Base-by-base conservation (phyloP, 2,329 filamentous ascomycete genomes). In the Cladosporium sp. region DNA sequence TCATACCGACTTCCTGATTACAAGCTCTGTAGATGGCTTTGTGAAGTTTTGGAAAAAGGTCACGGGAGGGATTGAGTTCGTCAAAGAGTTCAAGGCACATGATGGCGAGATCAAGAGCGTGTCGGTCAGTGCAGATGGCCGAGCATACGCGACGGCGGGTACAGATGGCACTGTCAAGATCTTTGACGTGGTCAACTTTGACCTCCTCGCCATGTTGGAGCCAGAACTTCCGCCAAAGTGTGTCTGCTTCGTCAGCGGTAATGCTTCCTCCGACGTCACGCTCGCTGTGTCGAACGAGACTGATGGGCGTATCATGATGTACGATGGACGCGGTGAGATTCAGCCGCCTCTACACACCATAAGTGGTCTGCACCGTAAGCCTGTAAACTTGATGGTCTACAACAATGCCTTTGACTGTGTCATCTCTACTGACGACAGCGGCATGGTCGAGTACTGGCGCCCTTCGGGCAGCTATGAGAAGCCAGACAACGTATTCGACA, bases 31-130 rank as follows among this genome's bases (percentile, higher is more conserved):
- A 43, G 94, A 99, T 71, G 95, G 95, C n/a, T 88, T 93, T 0
- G 93, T 97, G 66, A 99, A 99, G 75, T 99, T 99, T 74, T 99
- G 94, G 94, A 99, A 99, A 78, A 99, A 99, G 78, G 84, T 89
- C 64, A 58, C 64, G 11, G 87, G 90, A 36, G 90, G 90, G 0
- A 89, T 99, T 60, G 95, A 99, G 76, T 99, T 99, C 70, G 93
- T 97, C 55, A 99, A 99, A 76, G 92, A 99, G 76, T 99, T 96
- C 78, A 88, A 87, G 70, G 92, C 94, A 7, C 95, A 99, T 75
- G 82, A 84, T 59, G 90, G 90, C 54, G 90, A 95, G 70, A 90
- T 97, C 70, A 86, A 81, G 61, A 88, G 88, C 28, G 90, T 94
- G 45, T 94, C 87, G 38, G 88, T 90, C 63, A 97, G 93, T 75